Base-by-base conservation (phyloP, 2,329 filamentous ascomycete species). In the Colletotrichum eremochloae region DNA sequence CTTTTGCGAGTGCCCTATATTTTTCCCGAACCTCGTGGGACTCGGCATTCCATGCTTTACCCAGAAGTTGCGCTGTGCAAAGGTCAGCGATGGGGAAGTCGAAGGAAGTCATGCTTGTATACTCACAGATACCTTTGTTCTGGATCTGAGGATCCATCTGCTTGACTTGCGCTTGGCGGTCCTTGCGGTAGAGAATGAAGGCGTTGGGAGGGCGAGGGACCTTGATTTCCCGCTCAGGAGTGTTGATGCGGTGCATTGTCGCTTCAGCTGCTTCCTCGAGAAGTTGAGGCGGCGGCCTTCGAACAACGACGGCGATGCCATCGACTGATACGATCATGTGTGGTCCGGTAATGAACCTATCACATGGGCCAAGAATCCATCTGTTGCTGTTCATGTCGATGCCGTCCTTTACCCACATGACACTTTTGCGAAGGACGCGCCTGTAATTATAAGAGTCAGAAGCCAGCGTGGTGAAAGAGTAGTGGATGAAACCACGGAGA, bases 181-280 rank as follows among this genome's bases (percentile, higher is more conserved):
- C 72, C 38, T 79, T 77, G 15, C 80, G 79, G 60, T 81, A 82
- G 2, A 82, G 73, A 55, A 81, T 81, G 76, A 77, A 82, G 40
- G 76, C 75, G 57, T 82, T 82, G 46, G 76, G 74, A 3, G 80
- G 79, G 5, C 79, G 78, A 38, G 78, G 68, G 52, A 66, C 55
- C 50, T 71, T 74, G 36, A 46, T 46, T 36, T 56, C 40, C 38
- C 65, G 58, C 46, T 69, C 69, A 9, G 69, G 69, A 36, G 58
- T 44, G 36, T 55, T 62, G n/a, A 40, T 36, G n/a, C 46, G 60
- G 24, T 57, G 29, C 11, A 24, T 33, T 2, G 44, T 60, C 5
- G 66, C 14, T 20, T 44, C 69, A 18, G 66, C 44, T 20, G 46
- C 42, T 14, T 72, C 53, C 18, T 69, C 69, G 3, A 72, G 58